Evolutionary conservation across 306 rosid genomes (phyloP).

Genomic region (Vigna hirtella): DNA sequence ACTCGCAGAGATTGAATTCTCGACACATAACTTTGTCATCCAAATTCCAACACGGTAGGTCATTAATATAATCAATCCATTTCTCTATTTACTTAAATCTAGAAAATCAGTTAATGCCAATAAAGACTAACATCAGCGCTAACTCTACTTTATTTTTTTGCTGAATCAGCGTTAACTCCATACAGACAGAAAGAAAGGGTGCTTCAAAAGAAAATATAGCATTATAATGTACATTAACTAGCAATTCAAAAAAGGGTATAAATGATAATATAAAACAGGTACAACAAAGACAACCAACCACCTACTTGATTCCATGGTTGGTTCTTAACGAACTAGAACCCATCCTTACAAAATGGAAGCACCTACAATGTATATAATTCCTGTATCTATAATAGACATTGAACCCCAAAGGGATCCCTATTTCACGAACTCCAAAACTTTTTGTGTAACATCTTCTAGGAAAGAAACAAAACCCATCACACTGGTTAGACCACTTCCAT

Average conservation of each 20-base stretch:
- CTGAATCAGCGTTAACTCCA: not conserved
- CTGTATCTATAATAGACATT: constrained; percentile 37
- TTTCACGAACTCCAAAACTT: constrained; percentile 78
- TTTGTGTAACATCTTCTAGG: constrained; percentile 71
- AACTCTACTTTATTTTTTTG: not conserved
- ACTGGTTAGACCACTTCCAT: constrained; percentile 87
- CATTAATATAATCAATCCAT: not conserved
- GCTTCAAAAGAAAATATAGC: constrained; percentile 15
- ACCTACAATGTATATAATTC: constrained; percentile 32
- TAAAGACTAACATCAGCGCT: not conserved
- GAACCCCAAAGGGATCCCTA: constrained; percentile 47
- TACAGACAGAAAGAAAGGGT: not conserved
- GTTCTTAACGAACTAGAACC: constrained; percentile 25
- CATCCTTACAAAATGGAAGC: constrained; percentile 47
- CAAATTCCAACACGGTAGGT: not conserved
- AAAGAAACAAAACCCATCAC: constrained; percentile 89
- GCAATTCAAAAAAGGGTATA: constrained; percentile 31
- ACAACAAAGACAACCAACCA: constrained; percentile 41
- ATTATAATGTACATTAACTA: constrained; percentile 48
- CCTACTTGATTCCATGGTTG: constrained; percentile 32
- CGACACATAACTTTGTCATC: not conserved
- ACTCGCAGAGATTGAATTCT: not conserved
- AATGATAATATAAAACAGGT: constrained; percentile 39
- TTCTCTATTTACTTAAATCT: not conserved
- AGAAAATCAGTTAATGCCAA: constrained; percentile 5